Evolutionary conservation across 257 asterid species (phyloP), one percentile per base, ranked within the genome.

Genomic region (Solanum sitiens): DNA sequence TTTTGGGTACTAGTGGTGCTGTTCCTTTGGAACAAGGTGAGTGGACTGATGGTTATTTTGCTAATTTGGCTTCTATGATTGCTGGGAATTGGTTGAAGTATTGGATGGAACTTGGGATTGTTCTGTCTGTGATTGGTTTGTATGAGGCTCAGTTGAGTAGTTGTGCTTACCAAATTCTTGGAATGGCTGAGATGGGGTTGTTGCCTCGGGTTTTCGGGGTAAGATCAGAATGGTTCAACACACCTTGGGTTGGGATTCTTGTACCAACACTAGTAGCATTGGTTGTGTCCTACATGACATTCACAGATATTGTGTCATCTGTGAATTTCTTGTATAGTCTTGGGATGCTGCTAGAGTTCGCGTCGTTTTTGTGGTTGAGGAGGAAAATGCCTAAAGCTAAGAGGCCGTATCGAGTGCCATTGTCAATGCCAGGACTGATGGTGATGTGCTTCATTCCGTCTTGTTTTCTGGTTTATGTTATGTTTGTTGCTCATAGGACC

Each of bases 261-360:
- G 14, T 92, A 25, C 89, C 97, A 35, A 92, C 97, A 0, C 15
- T 86, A 30, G 84, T 93, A 7, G 90, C 97, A 2, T 82, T 95
- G 18, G 91, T 87, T 0, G 91, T 94, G 61, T 91, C 96, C 3
- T 92, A 42, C 87, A 42, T 95, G 88, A 39, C 86, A 21, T 94
- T 88, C 44, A n/a, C 91, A 0, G 91, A 91, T 7, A 89, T 94
- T 0, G 86, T 95, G 3, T 91, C 95, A 0, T 89, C 93, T 6
- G 97, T 92, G n/a, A 95, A 95, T 87, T 94, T 95, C 88, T 63
- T 93, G 90, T 95, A 94, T 16, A 92, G 95, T 21, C 65, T 93
- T 65, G 98, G 98, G n/a, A 95, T 94, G 98, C 10, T 95, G 42
- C 65, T 95, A 25, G 98, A 95, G 59, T 95, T 95, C 12, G 90